A percentile compares a stretch with the other conserved stretches of the same genome.
Conservation (phyloP, 208 protist species). For the Naegleria gruberi region DNA sequence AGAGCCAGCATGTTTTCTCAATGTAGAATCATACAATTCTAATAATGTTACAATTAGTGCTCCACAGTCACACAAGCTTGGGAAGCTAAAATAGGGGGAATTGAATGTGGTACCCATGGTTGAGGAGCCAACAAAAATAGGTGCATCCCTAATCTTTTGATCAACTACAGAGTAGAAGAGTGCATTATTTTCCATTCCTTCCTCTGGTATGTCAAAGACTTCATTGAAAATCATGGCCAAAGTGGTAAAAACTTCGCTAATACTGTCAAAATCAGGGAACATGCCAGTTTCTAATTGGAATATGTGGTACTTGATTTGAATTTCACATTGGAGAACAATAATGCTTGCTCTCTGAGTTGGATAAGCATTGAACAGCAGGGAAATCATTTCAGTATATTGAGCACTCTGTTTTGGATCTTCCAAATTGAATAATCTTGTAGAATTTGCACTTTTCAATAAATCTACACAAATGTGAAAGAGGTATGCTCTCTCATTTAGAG, state of each 20-base stretch:
- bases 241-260: background rate
- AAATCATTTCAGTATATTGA: background rate
- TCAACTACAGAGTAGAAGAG: background rate
- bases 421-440: background rate
- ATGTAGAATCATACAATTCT: background rate
- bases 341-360: background rate
- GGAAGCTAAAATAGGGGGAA: background rate
- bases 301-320: background rate
- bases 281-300: background rate
- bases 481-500: background rate
- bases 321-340: background rate
- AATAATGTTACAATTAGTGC: background rate
- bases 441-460: background rate
- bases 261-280: background rate
- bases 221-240: background rate
- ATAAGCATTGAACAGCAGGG: background rate
- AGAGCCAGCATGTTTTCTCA: background rate
- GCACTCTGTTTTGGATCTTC: background rate
- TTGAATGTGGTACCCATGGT: background rate
- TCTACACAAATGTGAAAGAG: background rate
- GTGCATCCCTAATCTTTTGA: background rate
- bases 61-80: background rate
- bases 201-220: background rate
- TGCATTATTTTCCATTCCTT: background rate
- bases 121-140: background rate